Percentiles rank a stretch among this genome's conserved stretches.
Evolutionary conservation across 2,329 filamentous ascomycete genomes (phyloP).

Genomic region (Penicillium griseofulvum): DNA sequence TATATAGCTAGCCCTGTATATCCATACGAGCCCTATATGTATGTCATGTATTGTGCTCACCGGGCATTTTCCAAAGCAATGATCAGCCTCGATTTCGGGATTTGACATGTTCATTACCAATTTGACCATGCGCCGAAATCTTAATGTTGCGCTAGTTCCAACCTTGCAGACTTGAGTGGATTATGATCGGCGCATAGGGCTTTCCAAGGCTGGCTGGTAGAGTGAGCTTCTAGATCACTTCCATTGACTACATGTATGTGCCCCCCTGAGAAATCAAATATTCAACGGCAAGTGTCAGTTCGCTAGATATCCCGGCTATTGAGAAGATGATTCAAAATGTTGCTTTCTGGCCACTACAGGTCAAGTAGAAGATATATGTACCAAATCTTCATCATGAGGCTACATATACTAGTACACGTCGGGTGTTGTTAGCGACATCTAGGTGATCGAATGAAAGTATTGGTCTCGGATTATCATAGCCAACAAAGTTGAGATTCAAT

Average conservation of each 20-base stretch:
- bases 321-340: not conserved
- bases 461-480: too few relatives aligned
- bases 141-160: not conserved
- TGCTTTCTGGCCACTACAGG: not conserved
- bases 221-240: not conserved
- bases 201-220: too few relatives aligned
- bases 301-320: not conserved
- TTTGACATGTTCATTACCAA: not conserved
- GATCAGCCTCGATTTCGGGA: not conserved
- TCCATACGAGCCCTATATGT: not conserved
- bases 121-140: not conserved
- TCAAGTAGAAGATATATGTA: too few relatives aligned
- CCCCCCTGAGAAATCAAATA: not conserved
- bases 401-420: too few relatives aligned
- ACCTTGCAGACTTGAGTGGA: not conserved
- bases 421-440: too few relatives aligned
- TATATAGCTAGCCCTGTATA: not conserved
- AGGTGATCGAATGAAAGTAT: too few relatives aligned
- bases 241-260: not conserved
- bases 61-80: not conserved
- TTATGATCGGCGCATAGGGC: not conserved
- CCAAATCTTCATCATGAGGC: too few relatives aligned
- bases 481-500: too few relatives aligned
- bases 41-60: not conserved
- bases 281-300: not conserved